Base-by-base conservation (phyloP, 495 filamentous ascomycete genomes). In the Aspergillus hancockii region DNA sequence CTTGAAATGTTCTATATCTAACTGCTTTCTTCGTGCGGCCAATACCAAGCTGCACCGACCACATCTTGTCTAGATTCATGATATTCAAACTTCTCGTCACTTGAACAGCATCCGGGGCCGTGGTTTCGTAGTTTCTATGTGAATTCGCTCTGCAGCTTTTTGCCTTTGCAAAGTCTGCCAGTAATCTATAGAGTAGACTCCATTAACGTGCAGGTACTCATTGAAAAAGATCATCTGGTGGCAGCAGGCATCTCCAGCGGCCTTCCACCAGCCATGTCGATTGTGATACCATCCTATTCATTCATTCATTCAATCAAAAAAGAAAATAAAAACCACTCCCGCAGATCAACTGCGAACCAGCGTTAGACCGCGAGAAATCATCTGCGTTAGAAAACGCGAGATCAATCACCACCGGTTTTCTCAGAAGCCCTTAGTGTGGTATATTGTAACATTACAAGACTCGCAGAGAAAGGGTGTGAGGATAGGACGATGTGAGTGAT, bases 211-310 rank as follows among this genome's bases (percentile, higher is more conserved):
- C 94, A 97, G 70, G 96, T 97, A 83, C 97, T 90, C 88, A 88
- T 92, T 16, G 90, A 87, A 60, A 86, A 92, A 40, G 85, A 86
- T 47, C 91, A 96, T 67, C 88, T 95, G 64, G 89, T 93, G 85
- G 95, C 95, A 76, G 92, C 97, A 30, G 91, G 92, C 31, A 88
- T 87, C 63, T 93, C 93, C 72, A 98, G 97, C 77, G 97, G 95
- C 81, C 25, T 7, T 28, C 25, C 25, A 3, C 25, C 3, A 7
- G 25, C 7, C 25, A 7, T 28, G 25, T 28, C 7, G 25, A 28
- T 28, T 28, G 25, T 28, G 25, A 7, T 28, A 3, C 25, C 25
- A 28, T 28, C n/a, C n/a, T n/a, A n/a, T n/a, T n/a, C n/a, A n/a
- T n/a, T n/a, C n/a, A n/a, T n/a, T n/a, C n/a, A n/a, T n/a, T n/a